A percentile compares a stretch with the other conserved stretches of the same genome.
Evolutionary conservation across 2,329 filamentous ascomycete genomes (phyloP).

Genomic region (Alternaria triticimaculans): DNA sequence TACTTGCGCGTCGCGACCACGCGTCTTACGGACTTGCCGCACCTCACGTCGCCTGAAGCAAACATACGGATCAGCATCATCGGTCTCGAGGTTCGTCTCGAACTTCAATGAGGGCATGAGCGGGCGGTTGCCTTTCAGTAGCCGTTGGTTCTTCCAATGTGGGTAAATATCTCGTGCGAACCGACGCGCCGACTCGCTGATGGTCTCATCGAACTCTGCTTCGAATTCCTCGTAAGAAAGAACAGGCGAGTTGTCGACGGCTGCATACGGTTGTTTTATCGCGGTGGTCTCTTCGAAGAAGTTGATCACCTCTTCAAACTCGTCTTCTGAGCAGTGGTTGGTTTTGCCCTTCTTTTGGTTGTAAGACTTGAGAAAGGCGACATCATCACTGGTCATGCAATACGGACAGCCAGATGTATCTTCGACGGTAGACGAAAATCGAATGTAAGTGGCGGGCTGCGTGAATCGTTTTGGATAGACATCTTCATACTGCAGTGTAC

Average conservation of each 20-base stretch:
- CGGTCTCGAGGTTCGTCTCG: slow-evolving; percentile 90
- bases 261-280: slow-evolving; percentile 84
- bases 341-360: slow-evolving; percentile 74
- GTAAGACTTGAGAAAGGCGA: slow-evolving; percentile 80
- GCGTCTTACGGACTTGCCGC: slow-evolving; percentile 91
- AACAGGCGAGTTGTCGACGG: slow-evolving; percentile 86
- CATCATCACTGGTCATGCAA: slow-evolving; percentile 93
- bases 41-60: slow-evolving; percentile 96
- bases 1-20: slow-evolving; percentile 90
- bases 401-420: slow-evolving; percentile 90
- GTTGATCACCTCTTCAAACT: slow-evolving; percentile 93
- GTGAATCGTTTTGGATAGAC: slow-evolving; percentile 82
- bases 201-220: slow-evolving; percentile 66
- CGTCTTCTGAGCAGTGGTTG: slow-evolving; percentile 79
- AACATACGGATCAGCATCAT: slow-evolving; percentile 96
- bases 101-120: slow-evolving; percentile 86
- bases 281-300: slow-evolving; percentile 89
- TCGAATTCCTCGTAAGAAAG: slow-evolving; percentile 65
- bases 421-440: slow-evolving; percentile 97
- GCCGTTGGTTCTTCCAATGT: slow-evolving; percentile 81
- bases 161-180: slow-evolving; percentile 84
- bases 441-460: slow-evolving; percentile 91
- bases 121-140: slow-evolving; percentile 70
- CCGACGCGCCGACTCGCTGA: slow-evolving; percentile 61
- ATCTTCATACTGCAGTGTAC: slow-evolving; percentile 81